Evolutionary conservation across 2,329 filamentous ascomycete genomes (phyloP).

Genomic region (Aspergillus fischeri): DNA sequence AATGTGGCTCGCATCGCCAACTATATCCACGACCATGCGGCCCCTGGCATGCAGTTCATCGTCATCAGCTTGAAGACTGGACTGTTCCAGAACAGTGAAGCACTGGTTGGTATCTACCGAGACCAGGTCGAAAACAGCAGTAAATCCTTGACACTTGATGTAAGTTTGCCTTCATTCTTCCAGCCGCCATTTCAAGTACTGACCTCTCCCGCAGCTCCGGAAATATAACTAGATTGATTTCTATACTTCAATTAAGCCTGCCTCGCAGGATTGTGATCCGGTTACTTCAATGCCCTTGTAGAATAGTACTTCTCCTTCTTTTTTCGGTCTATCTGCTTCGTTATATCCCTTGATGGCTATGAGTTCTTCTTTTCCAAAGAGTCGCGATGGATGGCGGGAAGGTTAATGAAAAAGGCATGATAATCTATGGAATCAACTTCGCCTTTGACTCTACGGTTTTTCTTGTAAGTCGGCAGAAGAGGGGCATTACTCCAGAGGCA

Average conservation of each 20-base stretch:
- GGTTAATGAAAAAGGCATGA: background rate
- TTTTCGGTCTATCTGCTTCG: background rate
- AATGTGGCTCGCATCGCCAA: slow-evolving; percentile 96
- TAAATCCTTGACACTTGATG: slow-evolving; percentile 87
- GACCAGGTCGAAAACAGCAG: slow-evolving; percentile 93
- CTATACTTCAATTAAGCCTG: background rate
- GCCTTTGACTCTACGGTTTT: background rate
- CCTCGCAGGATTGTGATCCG: background rate
- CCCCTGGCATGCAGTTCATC: slow-evolving; percentile 98
- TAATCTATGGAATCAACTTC: background rate
- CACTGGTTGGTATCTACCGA: slow-evolving; percentile 88
- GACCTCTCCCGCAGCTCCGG: slow-evolving; percentile 25
- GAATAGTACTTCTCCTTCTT: background rate
- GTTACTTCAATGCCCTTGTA: slow-evolving; percentile 3
- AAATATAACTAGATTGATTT: slow-evolving; percentile 27
- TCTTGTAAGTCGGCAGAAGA: background rate
- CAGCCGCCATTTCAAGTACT: slow-evolving; percentile 1
- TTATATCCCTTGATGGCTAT: background rate
- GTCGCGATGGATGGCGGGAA: background rate
- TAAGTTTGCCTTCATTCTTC: slow-evolving; percentile 52
- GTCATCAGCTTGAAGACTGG: slow-evolving; percentile 96
- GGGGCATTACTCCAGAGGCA: too few species aligned
- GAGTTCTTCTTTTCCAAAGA: background rate
- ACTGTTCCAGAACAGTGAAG: slow-evolving; percentile 94
- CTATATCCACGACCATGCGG: slow-evolving; percentile 90